These are phyloP conservation scores for Dictyostelium intermedium DNA, from an alignment of 78 protist species.

Conservation along the genomic window DNA sequence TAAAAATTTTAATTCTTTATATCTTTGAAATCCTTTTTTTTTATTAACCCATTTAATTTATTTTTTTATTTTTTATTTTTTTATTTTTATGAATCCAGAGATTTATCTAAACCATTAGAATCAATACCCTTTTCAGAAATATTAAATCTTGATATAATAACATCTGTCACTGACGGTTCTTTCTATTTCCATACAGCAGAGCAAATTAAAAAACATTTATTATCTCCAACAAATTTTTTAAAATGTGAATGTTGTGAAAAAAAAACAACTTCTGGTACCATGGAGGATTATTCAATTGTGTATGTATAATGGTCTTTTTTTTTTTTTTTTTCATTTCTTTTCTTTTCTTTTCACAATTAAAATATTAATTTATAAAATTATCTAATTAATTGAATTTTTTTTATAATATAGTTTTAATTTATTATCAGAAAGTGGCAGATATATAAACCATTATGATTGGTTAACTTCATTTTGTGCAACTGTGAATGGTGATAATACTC, in stretches of 20 bases:
- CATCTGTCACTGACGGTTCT: not conserved
- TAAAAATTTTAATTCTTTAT: not conserved
- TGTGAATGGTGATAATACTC: not conserved
- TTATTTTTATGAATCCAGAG: not conserved
- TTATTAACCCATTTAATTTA: too few species aligned
- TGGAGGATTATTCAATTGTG: slow-evolving; percentile 34
- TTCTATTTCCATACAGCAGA: not conserved
- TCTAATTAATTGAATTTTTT: not conserved
- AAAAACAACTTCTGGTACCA: too few species aligned
- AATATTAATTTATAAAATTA: too few species aligned
- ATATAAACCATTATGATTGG: slow-evolving; percentile 44
- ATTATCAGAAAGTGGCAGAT: slow-evolving; percentile 13
- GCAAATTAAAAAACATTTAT: not conserved
- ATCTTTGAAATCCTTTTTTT: too few species aligned
- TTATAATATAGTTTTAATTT: not conserved
- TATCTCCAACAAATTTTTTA: not conserved
- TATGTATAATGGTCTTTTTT: not conserved
- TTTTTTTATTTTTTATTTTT: not conserved
- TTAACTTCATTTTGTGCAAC: slow-evolving; percentile 25
- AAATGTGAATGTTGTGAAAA: slow-evolving; percentile 24
- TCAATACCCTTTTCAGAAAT: slow-evolving; percentile 13
- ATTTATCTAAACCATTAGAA: not conserved
- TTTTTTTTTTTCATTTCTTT: not conserved
- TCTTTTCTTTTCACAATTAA: too few species aligned
- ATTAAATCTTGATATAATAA: not conserved